phyloP scores from a whole-genome alignment of 2,329 filamentous ascomycete species.

The Diaporthe batatas region DNA sequence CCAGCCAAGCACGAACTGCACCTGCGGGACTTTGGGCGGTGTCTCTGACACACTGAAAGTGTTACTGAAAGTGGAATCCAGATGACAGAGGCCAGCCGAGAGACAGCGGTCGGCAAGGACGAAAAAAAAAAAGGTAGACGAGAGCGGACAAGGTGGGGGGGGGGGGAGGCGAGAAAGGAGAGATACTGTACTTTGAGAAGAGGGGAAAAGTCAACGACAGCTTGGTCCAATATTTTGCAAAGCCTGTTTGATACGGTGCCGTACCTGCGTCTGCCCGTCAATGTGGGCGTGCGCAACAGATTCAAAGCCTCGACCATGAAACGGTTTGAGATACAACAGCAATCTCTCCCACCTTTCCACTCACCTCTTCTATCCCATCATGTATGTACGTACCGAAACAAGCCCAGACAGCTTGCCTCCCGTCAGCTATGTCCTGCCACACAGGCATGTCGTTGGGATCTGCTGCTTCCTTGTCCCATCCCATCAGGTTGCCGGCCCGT shows the following conservation, averaged over 20 bases:
- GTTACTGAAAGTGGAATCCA: background rate
- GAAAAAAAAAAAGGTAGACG: background rate
- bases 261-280: constrained; percentile 23
- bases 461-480: constrained; percentile 19
- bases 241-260: background rate
- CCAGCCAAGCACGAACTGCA: constrained; percentile 16
- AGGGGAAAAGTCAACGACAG: background rate
- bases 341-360: constrained; percentile 29
- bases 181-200: background rate
- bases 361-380: constrained; percentile 9
- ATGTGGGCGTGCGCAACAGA: background rate
- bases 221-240: background rate
- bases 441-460: constrained; percentile 4
- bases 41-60: background rate
- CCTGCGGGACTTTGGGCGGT: background rate
- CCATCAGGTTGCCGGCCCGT: constrained; percentile 21
- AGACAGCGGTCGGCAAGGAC: background rate
- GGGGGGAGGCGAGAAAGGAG: background rate
- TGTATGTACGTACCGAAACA: background rate
- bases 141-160: too few species aligned
- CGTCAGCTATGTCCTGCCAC: constrained; percentile 6
- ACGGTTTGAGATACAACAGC: constrained; percentile 8
- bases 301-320: constrained; percentile 17
- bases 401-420: constrained; percentile 13
- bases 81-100: background rate